Conservation (phyloP, 306 rosid species). For the Medicago arabica region DNA sequence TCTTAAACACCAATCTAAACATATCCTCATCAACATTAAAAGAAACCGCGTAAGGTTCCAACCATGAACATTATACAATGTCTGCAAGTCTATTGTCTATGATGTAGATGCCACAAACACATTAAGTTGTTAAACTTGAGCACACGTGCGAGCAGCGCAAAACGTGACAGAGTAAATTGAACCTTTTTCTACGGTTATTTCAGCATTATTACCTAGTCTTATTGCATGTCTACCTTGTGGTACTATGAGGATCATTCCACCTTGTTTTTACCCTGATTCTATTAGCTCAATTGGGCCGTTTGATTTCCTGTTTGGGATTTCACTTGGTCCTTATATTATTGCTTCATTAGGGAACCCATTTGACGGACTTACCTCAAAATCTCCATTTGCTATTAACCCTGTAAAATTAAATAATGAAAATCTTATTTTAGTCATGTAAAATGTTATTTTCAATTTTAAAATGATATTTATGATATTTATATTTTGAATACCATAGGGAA, state of each 20-base stretch:
- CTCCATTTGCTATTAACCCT: constrained; percentile 84
- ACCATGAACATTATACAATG: constrained; percentile 86
- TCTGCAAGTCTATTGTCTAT: constrained; percentile 87
- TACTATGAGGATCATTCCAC: constrained; percentile 94
- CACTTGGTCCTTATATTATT: constrained; percentile 51
- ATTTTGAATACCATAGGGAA: too few relatives aligned
- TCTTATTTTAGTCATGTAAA: background rate
- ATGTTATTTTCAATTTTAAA: background rate
- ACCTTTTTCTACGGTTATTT: constrained; percentile 87
- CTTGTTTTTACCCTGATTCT: constrained; percentile 83
- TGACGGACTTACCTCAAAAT: constrained; percentile 69
- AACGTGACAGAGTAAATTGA: constrained; percentile 79
- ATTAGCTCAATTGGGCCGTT: constrained; percentile 86
- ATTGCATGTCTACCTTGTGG: constrained; percentile 96
- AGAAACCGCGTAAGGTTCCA: constrained; percentile 93
- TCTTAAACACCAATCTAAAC: constrained; percentile 65
- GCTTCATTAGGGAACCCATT: constrained; percentile 75
- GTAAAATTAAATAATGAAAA: background rate
- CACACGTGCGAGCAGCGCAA: constrained; percentile 98
- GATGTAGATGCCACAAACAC: constrained; percentile 83
- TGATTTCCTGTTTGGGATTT: constrained; percentile 74
- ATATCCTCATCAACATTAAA: constrained; percentile 64
- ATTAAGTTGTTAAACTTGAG: constrained; percentile 82
- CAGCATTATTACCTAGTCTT: constrained; percentile 89
- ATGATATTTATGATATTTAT: too few relatives aligned